Evolutionary conservation across 179 eudicot species (phyloP).

Genomic region (Gypsophila paniculata): DNA sequence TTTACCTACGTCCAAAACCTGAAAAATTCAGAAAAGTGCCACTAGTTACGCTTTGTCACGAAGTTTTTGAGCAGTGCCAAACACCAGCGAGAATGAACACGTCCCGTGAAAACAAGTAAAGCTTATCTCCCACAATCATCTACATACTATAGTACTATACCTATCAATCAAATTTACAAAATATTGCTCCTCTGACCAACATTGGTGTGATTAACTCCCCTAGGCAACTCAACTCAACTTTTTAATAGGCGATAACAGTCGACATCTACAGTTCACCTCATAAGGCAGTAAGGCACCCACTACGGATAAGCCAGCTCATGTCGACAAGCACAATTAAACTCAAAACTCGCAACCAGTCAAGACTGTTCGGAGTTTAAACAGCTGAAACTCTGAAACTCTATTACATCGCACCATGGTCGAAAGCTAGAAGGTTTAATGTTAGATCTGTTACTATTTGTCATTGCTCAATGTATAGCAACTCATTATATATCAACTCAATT

Average conservation of each 20-base stretch:
- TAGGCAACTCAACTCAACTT: no score
- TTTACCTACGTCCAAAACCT: conserved; percentile 18
- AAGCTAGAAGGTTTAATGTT: no score
- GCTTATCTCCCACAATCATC: background rate
- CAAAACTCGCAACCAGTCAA: background rate
- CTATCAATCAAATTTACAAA: background rate
- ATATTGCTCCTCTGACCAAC: background rate
- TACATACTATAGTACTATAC: background rate
- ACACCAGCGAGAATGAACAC: background rate
- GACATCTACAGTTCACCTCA: background rate
- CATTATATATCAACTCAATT: background rate
- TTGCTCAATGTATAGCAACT: background rate
- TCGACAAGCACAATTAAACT: no score
- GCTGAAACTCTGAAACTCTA: background rate
- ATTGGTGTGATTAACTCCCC: no score
- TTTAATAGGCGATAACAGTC: background rate
- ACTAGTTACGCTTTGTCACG: background rate
- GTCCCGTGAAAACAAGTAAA: background rate
- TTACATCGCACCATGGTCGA: background rate
- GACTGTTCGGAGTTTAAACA: background rate
- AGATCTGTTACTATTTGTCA: no score
- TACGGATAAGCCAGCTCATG: no score
- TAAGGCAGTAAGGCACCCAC: no score
- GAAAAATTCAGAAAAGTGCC: conserved; percentile 6
- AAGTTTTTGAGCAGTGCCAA: background rate